Conservation (phyloP, 495 filamentous ascomycete genomes). For the Aspergillus diversus region DNA sequence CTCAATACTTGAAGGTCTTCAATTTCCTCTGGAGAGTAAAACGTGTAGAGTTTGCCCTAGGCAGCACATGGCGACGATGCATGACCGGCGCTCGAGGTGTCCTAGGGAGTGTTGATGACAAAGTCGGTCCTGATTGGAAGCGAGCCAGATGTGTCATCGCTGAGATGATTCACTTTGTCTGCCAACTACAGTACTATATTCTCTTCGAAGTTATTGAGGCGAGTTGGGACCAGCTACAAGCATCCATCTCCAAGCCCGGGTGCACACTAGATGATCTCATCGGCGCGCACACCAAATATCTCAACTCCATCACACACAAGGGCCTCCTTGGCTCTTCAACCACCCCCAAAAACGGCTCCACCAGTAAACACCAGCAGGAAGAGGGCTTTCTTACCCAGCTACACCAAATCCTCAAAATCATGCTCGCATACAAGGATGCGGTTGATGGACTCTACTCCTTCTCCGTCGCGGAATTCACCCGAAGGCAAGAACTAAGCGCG, state of each 20-base stretch:
- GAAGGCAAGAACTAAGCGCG: conserved; percentile 80
- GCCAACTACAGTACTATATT: conserved; percentile 98
- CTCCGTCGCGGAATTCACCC: conserved; percentile 90
- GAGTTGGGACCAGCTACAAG: conserved; percentile 86
- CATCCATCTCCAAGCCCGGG: conserved; percentile 75
- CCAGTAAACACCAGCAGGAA: conserved; percentile 59
- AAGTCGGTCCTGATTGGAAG: conserved; percentile 86
- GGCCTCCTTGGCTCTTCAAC: conserved; percentile 79
- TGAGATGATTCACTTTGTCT: conserved; percentile 98
- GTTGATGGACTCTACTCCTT: conserved; percentile 95
- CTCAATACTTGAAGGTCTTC: conserved; percentile 98
- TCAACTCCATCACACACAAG: conserved; percentile 94
- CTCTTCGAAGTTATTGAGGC: conserved; percentile 97
- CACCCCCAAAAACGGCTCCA: conserved; percentile 41
- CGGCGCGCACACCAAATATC: conserved; percentile 84
- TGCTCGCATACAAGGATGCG: conserved; percentile 91
- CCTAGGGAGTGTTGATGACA: conserved; percentile 76
- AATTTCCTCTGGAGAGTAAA: conserved; percentile 99
- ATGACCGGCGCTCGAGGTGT: conserved; percentile 96
- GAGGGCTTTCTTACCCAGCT: conserved; percentile 90
- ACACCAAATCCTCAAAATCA: conserved; percentile 87
- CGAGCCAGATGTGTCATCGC: conserved; percentile 81
- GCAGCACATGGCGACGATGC: conserved; percentile 89
- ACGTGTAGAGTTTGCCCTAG: conserved; percentile 91
- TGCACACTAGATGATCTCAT: conserved; percentile 96